A percentile compares a stretch with the other conserved stretches of the same genome.
phyloP scores from a whole-genome alignment of 768 basidiomycete genomes.

The Agrocybe pediades region DNA sequence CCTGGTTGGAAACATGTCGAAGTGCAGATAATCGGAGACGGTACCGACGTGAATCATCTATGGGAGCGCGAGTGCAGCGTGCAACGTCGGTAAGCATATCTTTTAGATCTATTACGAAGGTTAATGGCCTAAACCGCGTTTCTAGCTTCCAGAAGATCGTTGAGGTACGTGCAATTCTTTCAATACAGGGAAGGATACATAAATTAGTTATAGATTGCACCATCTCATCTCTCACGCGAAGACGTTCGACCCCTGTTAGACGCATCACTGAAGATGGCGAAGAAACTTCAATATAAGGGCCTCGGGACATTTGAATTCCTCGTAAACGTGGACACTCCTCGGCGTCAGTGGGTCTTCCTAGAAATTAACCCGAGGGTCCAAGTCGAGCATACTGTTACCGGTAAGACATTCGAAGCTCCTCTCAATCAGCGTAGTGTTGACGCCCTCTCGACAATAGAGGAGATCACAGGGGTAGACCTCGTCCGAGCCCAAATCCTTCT shows the following conservation, averaged over 20 bases:
- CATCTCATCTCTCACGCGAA: slow-evolving; percentile 75
- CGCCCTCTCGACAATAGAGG: slow-evolving; percentile 50
- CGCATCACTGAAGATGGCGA: slow-evolving; percentile 81
- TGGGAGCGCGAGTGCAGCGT: slow-evolving; percentile 94
- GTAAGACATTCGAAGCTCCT: slow-evolving; percentile 33
- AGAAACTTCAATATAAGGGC: slow-evolving; percentile 76
- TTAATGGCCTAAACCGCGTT: not conserved
- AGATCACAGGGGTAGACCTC: slow-evolving; percentile 87
- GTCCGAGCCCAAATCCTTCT: slow-evolving; percentile 90
- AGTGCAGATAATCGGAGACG: slow-evolving; percentile 84
- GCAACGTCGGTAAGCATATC: slow-evolving; percentile 63
- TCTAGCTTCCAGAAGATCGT: slow-evolving; percentile 77
- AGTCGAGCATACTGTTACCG: slow-evolving; percentile 92
- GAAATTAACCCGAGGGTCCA: slow-evolving; percentile 93
- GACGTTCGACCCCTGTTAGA: slow-evolving; percentile 66
- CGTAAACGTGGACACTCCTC: slow-evolving; percentile 59
- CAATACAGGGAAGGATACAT: not conserved
- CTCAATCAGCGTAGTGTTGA: not conserved
- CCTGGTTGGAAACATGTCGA: slow-evolving; percentile 82
- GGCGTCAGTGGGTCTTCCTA: slow-evolving; percentile 83
- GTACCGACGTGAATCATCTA: slow-evolving; percentile 73
- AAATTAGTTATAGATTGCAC: slow-evolving; percentile 45
- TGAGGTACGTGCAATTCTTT: slow-evolving; percentile 50
- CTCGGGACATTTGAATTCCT: slow-evolving; percentile 92
- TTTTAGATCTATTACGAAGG: not conserved